Percentiles rank a stretch among this genome's conserved stretches.
Evolutionary conservation across 1,284 basidiomycete genomes (phyloP).

Genomic region (Athelia sp.): DNA sequence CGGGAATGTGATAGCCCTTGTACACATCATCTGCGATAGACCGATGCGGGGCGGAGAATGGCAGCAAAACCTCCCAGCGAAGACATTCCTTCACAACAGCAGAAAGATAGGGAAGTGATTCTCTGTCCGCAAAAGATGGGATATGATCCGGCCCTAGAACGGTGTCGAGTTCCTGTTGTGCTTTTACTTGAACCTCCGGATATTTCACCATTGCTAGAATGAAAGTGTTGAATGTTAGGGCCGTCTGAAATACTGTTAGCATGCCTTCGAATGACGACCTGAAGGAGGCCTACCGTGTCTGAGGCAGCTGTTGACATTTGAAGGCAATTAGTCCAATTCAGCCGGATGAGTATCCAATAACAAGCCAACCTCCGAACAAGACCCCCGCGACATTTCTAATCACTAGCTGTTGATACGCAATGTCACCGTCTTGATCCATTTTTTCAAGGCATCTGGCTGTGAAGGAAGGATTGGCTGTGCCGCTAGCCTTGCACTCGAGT

Average conservation of each 20-base stretch:
- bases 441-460: background rate
- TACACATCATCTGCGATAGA: slow-evolving; percentile 10
- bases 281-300: background rate
- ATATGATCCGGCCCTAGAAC: slow-evolving; percentile 15
- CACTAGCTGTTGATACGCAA: background rate
- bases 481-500: background rate
- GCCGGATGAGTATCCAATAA: background rate
- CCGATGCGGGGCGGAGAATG: slow-evolving; percentile 3
- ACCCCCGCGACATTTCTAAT: background rate
- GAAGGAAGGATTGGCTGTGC: background rate
- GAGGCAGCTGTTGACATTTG: background rate
- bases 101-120: background rate
- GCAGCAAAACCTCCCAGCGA: background rate
- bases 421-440: background rate
- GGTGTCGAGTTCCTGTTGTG: slow-evolving; percentile 19
- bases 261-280: background rate
- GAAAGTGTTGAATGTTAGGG: slow-evolving; percentile 8
- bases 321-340: background rate
- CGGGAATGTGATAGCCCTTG: slow-evolving; percentile 11
- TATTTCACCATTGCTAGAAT: slow-evolving; percentile 18
- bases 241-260: background rate
- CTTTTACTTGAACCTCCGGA: slow-evolving; percentile 17
- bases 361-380: background rate
- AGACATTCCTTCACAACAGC: background rate
- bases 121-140: slow-evolving; percentile 8